A percentile compares a stretch with the other conserved stretches of the same genome.
phyloP scores from a whole-genome alignment of 768 basidiomycete species.

The Termitomyces sp. region DNA sequence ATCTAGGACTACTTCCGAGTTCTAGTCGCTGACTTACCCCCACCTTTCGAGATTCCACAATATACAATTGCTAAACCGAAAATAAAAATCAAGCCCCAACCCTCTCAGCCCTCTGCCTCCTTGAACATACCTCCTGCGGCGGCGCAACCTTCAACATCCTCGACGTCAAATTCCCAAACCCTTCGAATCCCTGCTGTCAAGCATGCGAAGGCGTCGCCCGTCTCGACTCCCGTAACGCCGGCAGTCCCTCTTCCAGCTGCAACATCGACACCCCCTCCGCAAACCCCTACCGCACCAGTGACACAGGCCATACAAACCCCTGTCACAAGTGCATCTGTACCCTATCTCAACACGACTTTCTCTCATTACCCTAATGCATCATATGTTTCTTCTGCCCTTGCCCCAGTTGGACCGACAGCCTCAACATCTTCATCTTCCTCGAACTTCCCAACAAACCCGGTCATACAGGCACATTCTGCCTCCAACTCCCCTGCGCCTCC shows the following conservation, averaged over 20 bases:
- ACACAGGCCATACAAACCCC: slow-evolving; percentile 20
- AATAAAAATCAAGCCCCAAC: slow-evolving; percentile 67
- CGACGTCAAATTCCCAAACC: slow-evolving; percentile 23
- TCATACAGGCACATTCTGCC: slow-evolving; percentile 25
- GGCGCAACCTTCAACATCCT: slow-evolving; percentile 11
- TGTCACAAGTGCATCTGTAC: slow-evolving; percentile 29
- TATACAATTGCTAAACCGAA: slow-evolving; percentile 57
- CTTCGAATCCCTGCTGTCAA: slow-evolving; percentile 36
- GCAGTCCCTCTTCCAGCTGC: slow-evolving; percentile 21
- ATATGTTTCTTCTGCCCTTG: slow-evolving; percentile 36
- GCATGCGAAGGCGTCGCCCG: slow-evolving; percentile 14
- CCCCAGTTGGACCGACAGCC: slow-evolving; percentile 21
- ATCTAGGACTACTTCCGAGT: slow-evolving; percentile 68
- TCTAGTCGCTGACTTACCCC: slow-evolving; percentile 75
- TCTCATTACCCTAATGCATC: slow-evolving; percentile 56
- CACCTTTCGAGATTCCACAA: slow-evolving; percentile 59
- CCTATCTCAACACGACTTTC: slow-evolving; percentile 32
- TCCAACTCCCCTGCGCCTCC: slow-evolving; percentile 39
- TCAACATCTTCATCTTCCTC: slow-evolving; percentile 21
- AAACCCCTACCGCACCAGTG: slow-evolving; percentile 19
- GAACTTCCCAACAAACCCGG: slow-evolving; percentile 22
- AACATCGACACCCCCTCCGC: slow-evolving; percentile 21
- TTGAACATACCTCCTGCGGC: slow-evolving; percentile 15
- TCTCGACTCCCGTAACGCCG: slow-evolving; percentile 17
- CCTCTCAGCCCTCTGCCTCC: slow-evolving; percentile 29